phyloP scores from a whole-genome alignment of 129 eudicot genomes.

The Ambrosia trifida region DNA sequence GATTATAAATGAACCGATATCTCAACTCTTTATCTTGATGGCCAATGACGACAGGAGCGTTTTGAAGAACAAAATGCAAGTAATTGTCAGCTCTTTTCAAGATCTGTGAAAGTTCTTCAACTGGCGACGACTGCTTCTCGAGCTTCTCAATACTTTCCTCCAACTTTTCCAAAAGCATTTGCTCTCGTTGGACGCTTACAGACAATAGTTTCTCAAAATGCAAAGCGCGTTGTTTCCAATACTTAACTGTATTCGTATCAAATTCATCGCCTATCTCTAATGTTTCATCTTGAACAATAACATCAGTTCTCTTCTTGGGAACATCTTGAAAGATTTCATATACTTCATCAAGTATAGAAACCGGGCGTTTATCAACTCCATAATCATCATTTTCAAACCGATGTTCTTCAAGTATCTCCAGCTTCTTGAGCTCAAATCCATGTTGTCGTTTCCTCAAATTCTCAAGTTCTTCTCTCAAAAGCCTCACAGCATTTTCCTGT shows the following conservation, averaged over 20 bases:
- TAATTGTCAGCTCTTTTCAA: conserved; percentile 91
- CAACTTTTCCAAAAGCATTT: conserved; percentile 58
- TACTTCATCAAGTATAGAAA: conserved; percentile 62
- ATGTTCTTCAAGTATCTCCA: conserved; percentile 81
- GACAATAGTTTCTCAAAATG: conserved; percentile 65
- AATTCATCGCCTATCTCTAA: conserved; percentile 67
- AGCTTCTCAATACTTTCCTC: conserved; percentile 81
- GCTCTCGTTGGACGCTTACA: conserved; percentile 74
- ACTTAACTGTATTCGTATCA: conserved; percentile 47
- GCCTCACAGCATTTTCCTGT: conserved; percentile 80
- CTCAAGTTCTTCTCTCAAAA: conserved; percentile 83
- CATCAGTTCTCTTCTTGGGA: conserved; percentile 58
- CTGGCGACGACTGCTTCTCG: conserved; percentile 85
- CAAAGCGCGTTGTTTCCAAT: conserved; percentile 84
- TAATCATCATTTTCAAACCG: conserved; percentile 63
- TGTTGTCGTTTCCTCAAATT: conserved; percentile 71
- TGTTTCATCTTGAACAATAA: conserved; percentile 52
- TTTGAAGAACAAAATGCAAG: conserved; percentile 90
- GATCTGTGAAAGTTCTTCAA: conserved; percentile 84
- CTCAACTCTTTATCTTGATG: conserved; percentile 92
- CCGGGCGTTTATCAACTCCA: conserved; percentile 63
- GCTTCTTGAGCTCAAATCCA: conserved; percentile 70
- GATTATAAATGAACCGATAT: conserved; percentile 87
- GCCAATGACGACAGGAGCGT: conserved; percentile 92
- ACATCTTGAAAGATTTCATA: conserved; percentile 56